Evolutionary conservation across 139 green algal species (phyloP).

Genomic region (Chlamydomonas incerta): DNA sequence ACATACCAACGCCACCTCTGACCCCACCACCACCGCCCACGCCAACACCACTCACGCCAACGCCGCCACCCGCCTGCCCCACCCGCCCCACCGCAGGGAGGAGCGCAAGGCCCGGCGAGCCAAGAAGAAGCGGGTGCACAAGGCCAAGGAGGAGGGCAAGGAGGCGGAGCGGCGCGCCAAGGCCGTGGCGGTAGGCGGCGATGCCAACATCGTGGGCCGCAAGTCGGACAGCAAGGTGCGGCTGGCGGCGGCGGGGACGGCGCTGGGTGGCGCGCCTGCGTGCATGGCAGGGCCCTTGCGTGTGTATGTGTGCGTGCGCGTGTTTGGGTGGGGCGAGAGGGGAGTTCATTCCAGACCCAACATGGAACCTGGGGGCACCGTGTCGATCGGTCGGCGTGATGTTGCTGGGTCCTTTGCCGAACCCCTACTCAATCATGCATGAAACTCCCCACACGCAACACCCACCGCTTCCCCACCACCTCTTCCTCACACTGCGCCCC

Average conservation of each 20-base stretch:
- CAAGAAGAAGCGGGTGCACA: slow-evolving; percentile 76
- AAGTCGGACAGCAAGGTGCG: slow-evolving; percentile 58
- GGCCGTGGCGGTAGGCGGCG: slow-evolving; percentile 51
- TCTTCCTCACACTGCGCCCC: background rate
- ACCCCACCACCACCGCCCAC: no score
- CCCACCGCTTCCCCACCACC: background rate
- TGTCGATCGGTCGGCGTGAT: no score
- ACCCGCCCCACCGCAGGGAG: no score
- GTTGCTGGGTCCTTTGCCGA: no score
- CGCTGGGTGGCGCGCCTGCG: background rate
- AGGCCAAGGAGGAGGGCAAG: slow-evolving; percentile 61
- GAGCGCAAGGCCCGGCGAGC: slow-evolving; percentile 76
- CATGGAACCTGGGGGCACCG: no score
- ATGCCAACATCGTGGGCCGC: slow-evolving; percentile 57
- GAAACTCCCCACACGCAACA: no score
- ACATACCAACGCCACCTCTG: no score
- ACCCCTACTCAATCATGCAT: no score
- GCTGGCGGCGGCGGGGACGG: background rate
- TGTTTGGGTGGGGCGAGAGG: no score
- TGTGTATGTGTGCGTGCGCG: background rate
- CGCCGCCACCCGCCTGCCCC: no score
- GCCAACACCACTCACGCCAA: no score
- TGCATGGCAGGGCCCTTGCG: background rate
- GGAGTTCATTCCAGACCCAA: no score
- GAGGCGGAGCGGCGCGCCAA: slow-evolving; percentile 39